Evolutionary conservation across 202 grass and related monocot species (phyloP).

Genomic region (Zizania palustris): DNA sequence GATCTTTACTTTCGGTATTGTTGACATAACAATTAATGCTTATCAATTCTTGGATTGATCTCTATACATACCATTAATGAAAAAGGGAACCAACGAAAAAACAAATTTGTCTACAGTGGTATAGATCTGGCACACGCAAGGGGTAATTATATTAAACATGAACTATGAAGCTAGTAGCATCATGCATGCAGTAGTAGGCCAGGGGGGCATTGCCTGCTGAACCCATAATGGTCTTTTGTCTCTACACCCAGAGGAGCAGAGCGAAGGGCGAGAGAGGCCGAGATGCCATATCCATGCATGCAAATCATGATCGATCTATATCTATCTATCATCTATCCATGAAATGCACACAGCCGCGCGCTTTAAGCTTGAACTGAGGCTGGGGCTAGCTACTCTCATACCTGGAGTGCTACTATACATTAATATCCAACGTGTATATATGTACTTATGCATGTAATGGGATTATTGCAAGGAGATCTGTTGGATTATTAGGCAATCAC

Average conservation of each 20-base stretch:
- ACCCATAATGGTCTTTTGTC: conserved; percentile 43
- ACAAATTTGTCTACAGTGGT: background rate
- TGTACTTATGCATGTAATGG: background rate
- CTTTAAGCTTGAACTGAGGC: background rate
- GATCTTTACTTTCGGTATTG: background rate
- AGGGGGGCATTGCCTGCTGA: conserved; percentile 45
- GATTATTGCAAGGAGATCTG: too few species aligned
- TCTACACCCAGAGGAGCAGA: conserved; percentile 29
- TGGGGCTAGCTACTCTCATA: background rate
- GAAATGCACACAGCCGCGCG: conserved; percentile 6
- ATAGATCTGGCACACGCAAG: conserved; percentile 12
- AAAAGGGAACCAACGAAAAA: background rate
- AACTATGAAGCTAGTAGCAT: conserved; percentile 27
- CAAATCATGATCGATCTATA: conserved; percentile 22
- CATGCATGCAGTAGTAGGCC: conserved; percentile 1
- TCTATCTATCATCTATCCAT: background rate
- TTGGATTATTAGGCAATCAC: too few species aligned
- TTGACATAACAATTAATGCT: background rate
- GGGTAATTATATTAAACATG: conserved; percentile 7
- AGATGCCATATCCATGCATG: conserved; percentile 37
- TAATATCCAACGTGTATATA: background rate
- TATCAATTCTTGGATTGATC: background rate
- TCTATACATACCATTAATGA: background rate
- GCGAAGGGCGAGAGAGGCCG: conserved; percentile 29
- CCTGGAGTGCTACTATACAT: background rate